phyloP scores from a whole-genome alignment of 2,329 filamentous ascomycete genomes.

The Epichloe sp. region DNA sequence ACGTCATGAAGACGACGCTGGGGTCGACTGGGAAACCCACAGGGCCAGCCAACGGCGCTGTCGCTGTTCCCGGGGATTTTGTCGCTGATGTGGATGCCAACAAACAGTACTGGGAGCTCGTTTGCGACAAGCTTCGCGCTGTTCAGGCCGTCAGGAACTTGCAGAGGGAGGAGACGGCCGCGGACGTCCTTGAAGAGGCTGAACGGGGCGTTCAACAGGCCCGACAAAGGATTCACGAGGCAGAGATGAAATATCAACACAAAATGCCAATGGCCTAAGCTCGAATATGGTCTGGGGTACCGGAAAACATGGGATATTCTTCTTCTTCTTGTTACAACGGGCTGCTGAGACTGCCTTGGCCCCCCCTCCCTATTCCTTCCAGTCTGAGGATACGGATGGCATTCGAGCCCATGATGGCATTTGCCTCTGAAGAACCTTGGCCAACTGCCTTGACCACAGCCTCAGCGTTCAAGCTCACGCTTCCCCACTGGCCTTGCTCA shows the following conservation, averaged over 20 bases:
- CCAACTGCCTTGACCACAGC: conserved; percentile 42
- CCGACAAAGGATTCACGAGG: conserved; percentile 23
- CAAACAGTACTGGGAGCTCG: conserved; percentile 26
- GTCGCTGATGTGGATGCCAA: conserved; percentile 17
- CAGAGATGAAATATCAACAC: conserved; percentile 23
- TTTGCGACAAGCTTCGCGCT: conserved; percentile 28
- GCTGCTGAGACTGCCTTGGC: conserved; percentile 6
- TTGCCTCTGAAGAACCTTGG: conserved; percentile 29
- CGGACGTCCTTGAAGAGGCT: conserved; percentile 16
- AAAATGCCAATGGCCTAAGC: conserved; percentile 12
- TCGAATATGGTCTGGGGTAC: no score
- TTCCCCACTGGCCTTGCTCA: conserved; percentile 54
- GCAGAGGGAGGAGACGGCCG: conserved; percentile 13
- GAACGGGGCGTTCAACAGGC: conserved; percentile 17
- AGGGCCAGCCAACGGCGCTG: conserved; percentile 20
- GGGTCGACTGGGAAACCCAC: conserved; percentile 9
- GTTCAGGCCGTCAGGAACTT: conserved; percentile 23
- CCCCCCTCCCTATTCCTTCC: conserved; percentile 9
- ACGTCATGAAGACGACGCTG: conserved; percentile 17
- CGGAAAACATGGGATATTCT: neutral
- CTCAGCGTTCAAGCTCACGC: conserved; percentile 39
- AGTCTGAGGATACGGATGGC: conserved; percentile 38
- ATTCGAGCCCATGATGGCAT: conserved; percentile 47
- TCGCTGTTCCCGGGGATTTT: conserved; percentile 24
- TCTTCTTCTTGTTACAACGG: neutral